A percentile compares a stretch with the other conserved stretches of the same genome.
These are phyloP conservation scores for Corymbia calophylla DNA, from an alignment of 441 rosid species.

Conservation along the genomic window DNA sequence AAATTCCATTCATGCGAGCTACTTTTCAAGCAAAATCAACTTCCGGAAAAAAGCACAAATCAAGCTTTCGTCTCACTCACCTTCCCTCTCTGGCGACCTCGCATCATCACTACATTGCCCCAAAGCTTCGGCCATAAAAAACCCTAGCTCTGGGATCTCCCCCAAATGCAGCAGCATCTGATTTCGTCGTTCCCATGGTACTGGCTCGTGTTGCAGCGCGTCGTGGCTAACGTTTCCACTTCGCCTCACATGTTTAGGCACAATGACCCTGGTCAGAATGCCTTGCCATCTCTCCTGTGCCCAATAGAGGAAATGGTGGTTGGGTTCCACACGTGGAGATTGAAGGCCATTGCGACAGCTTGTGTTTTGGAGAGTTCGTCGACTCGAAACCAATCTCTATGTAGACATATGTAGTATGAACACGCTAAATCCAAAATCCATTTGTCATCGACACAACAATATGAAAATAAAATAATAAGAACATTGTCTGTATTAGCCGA, in stretches of 20 bases:
- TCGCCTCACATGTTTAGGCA: slow-evolving; percentile 1
- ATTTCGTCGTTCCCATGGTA: not conserved
- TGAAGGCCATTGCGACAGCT: not conserved
- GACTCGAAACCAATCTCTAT: too few relatives aligned
- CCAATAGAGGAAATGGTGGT: not conserved
- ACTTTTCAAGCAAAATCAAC: not conserved
- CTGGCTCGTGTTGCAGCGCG: not conserved
- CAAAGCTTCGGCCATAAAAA: not conserved
- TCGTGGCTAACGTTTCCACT: not conserved
- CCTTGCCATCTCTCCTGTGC: not conserved
- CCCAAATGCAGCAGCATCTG: not conserved
- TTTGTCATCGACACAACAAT: too few relatives aligned
- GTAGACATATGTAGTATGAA: too few relatives aligned
- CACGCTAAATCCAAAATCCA: too few relatives aligned
- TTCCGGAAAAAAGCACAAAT: not conserved
- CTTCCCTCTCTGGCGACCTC: not conserved
- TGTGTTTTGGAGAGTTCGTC: not conserved
- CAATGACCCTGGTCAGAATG: not conserved
- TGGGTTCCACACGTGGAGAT: not conserved
- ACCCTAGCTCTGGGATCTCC: not conserved
- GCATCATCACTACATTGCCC: not conserved
- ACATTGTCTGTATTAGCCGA: too few relatives aligned
- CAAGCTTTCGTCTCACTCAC: not conserved
- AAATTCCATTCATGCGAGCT: not conserved
- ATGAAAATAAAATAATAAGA: too few relatives aligned